Conservation (phyloP, 1,284 basidiomycete species). For the Filobasidium uniguttulatum region DNA sequence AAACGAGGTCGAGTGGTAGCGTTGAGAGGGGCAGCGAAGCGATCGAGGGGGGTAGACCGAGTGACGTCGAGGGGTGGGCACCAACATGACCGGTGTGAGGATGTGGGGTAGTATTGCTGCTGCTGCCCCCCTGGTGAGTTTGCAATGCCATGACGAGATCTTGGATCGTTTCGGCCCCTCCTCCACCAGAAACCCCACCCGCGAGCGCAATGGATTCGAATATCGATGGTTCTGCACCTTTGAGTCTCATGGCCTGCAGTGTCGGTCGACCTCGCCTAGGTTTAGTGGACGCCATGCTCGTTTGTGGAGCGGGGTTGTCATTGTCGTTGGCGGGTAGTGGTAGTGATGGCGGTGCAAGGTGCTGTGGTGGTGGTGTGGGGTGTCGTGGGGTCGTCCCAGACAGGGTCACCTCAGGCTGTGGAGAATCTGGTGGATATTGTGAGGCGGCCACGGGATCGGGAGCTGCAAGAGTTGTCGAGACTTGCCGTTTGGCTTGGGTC, state of each 20-base stretch:
- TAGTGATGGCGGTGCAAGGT: no score
- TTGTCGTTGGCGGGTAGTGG: no score
- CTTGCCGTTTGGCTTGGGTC: no score
- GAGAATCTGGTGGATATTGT: no score
- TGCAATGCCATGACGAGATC: not conserved
- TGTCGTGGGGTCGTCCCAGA: no score
- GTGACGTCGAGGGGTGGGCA: slow-evolving; percentile 5
- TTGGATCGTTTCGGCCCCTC: not conserved
- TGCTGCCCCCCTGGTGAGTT: not conserved
- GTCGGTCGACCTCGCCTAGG: not conserved
- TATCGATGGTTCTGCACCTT: not conserved
- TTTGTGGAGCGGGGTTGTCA: no score
- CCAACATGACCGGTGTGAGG: not conserved
- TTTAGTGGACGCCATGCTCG: no score
- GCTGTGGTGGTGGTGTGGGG: no score
- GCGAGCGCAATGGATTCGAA: not conserved
- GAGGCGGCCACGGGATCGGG: no score
- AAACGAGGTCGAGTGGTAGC: slow-evolving; percentile 8
- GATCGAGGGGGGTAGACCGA: no score
- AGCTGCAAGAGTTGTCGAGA: no score
- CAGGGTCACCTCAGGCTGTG: no score
- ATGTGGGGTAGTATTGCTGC: not conserved
- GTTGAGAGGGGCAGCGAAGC: slow-evolving; percentile 3
- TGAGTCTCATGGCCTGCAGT: not conserved
- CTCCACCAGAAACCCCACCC: not conserved